A percentile compares a stretch with the other conserved stretches of the same genome.
These are phyloP conservation scores for Talaromyces rugulosus DNA, from an alignment of 2,329 filamentous ascomycete genomes.

Conservation along the genomic window DNA sequence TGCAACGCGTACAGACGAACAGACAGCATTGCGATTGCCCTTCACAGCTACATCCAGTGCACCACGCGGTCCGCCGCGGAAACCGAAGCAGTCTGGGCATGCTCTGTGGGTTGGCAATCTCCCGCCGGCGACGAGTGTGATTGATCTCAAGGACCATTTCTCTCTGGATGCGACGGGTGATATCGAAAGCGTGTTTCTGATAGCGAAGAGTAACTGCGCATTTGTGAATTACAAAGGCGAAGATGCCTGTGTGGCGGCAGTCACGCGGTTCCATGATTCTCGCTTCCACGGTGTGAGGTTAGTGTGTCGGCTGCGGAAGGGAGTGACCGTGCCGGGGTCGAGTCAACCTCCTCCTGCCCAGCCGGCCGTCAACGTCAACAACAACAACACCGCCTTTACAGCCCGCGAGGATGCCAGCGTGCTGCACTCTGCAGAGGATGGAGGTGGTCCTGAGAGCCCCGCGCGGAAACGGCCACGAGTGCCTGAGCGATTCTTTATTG, in stretches of 20 bases:
- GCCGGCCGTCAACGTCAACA: background rate
- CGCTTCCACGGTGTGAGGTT: conserved; percentile 80
- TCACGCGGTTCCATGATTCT: conserved; percentile 84
- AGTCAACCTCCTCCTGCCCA: conserved; percentile 38
- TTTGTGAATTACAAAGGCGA: conserved; percentile 94
- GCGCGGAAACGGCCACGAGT: conserved; percentile 29
- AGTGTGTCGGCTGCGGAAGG: conserved; percentile 73
- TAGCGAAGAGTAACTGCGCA: conserved; percentile 94
- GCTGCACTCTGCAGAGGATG: conserved; percentile 14
- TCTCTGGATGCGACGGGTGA: conserved; percentile 69
- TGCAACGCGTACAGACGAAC: background rate
- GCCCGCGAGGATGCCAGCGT: conserved; percentile 18
- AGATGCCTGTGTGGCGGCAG: conserved; percentile 66
- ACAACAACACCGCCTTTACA: conserved; percentile 20
- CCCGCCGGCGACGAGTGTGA: conserved; percentile 74
- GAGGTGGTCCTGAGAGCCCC: background rate
- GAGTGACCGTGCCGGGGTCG: conserved; percentile 39
- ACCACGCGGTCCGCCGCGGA: conserved; percentile 61
- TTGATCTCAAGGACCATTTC: conserved; percentile 86
- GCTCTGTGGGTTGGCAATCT: conserved; percentile 96
- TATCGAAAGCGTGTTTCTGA: conserved; percentile 86
- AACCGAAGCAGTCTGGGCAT: conserved; percentile 69
- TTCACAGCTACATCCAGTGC: conserved; percentile 25
- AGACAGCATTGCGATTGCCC: background rate
- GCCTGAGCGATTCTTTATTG: conserved; percentile 79